phyloP scores from a whole-genome alignment of 2,329 filamentous ascomycete species.

The Exophiala aquamarina region DNA sequence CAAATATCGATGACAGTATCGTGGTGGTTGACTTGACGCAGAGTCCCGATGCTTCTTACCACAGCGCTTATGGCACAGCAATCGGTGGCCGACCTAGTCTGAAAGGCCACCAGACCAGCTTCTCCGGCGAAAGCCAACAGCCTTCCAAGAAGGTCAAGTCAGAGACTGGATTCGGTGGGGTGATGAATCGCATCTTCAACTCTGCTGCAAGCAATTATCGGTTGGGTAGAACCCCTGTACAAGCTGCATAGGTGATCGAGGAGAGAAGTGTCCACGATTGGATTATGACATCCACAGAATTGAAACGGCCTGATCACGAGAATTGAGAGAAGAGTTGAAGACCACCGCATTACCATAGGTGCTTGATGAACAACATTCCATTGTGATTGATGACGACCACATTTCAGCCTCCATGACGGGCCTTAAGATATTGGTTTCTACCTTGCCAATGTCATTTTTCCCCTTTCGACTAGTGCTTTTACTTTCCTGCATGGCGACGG shows the following conservation, averaged over 20 bases:
- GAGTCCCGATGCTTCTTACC: conserved; percentile 29
- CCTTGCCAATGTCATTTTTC: conserved; percentile 4
- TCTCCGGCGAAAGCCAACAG: conserved; percentile 34
- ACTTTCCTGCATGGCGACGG: conserved; percentile 21
- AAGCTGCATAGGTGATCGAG: conserved; percentile 15
- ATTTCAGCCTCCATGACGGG: not conserved
- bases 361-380: conserved; percentile 8
- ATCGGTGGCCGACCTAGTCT: conserved; percentile 26
- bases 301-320: conserved; percentile 1
- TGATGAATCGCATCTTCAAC: conserved; percentile 45
- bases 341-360: conserved; percentile 7
- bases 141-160: conserved; percentile 44
- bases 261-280: not conserved
- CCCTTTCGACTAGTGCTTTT: not conserved
- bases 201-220: conserved; percentile 42
- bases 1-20: conserved; percentile 30
- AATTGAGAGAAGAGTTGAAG: conserved; percentile 4
- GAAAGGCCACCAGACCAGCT: conserved; percentile 32
- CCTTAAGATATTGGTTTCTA: conserved; percentile 2
- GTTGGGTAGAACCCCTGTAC: conserved; percentile 25
- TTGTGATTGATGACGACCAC: conserved; percentile 14
- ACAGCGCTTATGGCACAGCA: conserved; percentile 17
- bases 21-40: conserved; percentile 25
- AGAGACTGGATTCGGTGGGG: conserved; percentile 34
- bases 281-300: conserved; percentile 6